Evolutionary conservation across 192 early-diverging fungal genomes (phyloP), one percentile per base, ranked within the genome.

Genomic region (Pilaira anomala): DNA sequence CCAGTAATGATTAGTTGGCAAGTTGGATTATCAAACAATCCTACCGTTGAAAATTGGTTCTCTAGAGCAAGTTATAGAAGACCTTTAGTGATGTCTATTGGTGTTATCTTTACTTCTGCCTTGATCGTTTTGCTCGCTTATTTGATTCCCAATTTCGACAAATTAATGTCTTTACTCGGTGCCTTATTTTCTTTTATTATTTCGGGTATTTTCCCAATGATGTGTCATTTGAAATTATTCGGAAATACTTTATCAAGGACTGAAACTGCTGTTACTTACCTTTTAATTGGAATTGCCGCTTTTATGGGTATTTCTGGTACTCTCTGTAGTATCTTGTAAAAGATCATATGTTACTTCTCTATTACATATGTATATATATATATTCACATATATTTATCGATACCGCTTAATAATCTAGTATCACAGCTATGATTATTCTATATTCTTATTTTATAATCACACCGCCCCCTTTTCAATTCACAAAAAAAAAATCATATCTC

Each of bases 1-100:
- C 88, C 88, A 8, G 76, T 90, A 7, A 79, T 80, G 52, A 29
- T 79, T 7, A 81, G 71, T 6, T 70, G 74, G 61, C 79, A 80
- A 63, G 60, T 78, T 22, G 65, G 40, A 41, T 55, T 71, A n/a
- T 62, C 40, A 33, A 56, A 53, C 30, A 59, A 61, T 33, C 36
- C 65, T 2, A 44, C 68, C 12, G 25, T 61, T 2, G 67, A 69
- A 44, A 3, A 29, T 13, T 69, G 67, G 67, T 57, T 44, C 49
- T 33, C 41, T 1, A 52, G 45, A n/a, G 22, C 29, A 1, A 24
- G 24, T 4, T 69, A 60, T 60, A 40, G 50, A 46, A 60, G 55
- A 48, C 42, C 67, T 2, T 42, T 67, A 1, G 40, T 73, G 2
- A 59, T 50, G 19, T 7, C 62, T 21, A 0, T 64, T 26, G 71